phyloP scores from a whole-genome alignment of 768 basidiomycete genomes.

The Lepiota venenata region DNA sequence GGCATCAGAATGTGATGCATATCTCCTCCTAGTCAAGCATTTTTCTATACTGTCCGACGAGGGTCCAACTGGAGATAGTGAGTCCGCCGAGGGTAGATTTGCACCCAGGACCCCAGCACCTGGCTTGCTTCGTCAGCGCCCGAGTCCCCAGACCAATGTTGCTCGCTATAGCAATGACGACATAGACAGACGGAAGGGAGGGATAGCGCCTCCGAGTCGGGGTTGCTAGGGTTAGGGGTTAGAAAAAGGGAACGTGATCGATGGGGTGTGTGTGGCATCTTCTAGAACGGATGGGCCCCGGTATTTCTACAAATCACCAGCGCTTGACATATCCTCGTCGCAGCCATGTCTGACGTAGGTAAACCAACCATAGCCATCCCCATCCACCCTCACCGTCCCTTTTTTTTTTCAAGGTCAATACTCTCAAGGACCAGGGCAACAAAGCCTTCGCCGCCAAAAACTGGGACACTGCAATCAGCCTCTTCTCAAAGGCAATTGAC shows the following conservation, averaged over 20 bases:
- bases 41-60: not conserved
- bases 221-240: slow-evolving; percentile 13
- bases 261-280: slow-evolving; percentile 25
- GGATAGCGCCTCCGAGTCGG: slow-evolving; percentile 11
- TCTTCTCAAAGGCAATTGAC: slow-evolving; percentile 79
- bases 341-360: slow-evolving; percentile 40
- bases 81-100: slow-evolving; percentile 1
- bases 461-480: slow-evolving; percentile 83
- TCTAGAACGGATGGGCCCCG: slow-evolving; percentile 27
- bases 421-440: slow-evolving; percentile 91
- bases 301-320: not conserved
- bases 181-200: not conserved
- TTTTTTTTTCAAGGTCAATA: slow-evolving; percentile 32
- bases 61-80: slow-evolving; percentile 10
- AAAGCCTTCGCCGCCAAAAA: slow-evolving; percentile 94
- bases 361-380: not conserved
- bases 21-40: not conserved
- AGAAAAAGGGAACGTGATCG: slow-evolving; percentile 19
- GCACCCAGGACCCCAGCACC: not conserved
- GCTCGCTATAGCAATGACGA: not conserved
- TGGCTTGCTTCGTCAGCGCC: not conserved
- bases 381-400: not conserved
- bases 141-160: not conserved
- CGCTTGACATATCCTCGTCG: not conserved
- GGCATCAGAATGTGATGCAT: slow-evolving; percentile 5